Evolutionary conservation across 352 stramenopile genomes (phyloP).

Genomic region (Phytophthora cactorum): DNA sequence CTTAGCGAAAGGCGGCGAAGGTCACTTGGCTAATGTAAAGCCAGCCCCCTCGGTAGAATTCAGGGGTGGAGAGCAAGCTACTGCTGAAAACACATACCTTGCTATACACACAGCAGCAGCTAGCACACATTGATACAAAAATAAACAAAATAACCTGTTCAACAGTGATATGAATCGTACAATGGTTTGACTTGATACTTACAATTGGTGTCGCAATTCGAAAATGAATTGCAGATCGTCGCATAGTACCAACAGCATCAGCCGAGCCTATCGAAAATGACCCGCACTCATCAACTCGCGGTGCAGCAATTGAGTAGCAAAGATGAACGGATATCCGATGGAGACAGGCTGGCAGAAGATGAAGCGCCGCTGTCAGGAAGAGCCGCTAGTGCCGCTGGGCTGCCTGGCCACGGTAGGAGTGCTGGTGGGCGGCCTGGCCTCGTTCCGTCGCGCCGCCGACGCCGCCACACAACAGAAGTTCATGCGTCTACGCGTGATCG

Average conservation of each 20-base stretch:
- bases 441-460: conserved; percentile 71
- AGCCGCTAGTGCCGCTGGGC: conserved; percentile 80
- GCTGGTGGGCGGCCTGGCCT: conserved; percentile 66
- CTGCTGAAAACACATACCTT: conserved; percentile 23
- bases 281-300: conserved; percentile 26
- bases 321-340: conserved; percentile 42
- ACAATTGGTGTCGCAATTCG: conserved; percentile 20
- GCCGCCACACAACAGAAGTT: conserved; percentile 79
- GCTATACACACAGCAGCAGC: background rate
- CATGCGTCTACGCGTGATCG: conserved; percentile 78
- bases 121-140: background rate
- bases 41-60: conserved; percentile 26
- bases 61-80: conserved; percentile 37
- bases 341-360: conserved; percentile 85
- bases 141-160: background rate
- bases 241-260: conserved; percentile 2
- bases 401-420: conserved; percentile 68
- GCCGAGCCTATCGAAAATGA: background rate
- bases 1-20: conserved; percentile 16
- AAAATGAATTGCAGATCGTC: conserved; percentile 11
- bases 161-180: conserved; percentile 15
- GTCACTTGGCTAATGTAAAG: conserved; percentile 44
- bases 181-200: conserved; percentile 11
- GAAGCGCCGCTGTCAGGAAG: conserved; percentile 73
- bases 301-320: conserved; percentile 2